A percentile compares a stretch with the other conserved stretches of the same genome.
Conservation (phyloP, 495 filamentous ascomycete species). For the Xylaria cubensis region DNA sequence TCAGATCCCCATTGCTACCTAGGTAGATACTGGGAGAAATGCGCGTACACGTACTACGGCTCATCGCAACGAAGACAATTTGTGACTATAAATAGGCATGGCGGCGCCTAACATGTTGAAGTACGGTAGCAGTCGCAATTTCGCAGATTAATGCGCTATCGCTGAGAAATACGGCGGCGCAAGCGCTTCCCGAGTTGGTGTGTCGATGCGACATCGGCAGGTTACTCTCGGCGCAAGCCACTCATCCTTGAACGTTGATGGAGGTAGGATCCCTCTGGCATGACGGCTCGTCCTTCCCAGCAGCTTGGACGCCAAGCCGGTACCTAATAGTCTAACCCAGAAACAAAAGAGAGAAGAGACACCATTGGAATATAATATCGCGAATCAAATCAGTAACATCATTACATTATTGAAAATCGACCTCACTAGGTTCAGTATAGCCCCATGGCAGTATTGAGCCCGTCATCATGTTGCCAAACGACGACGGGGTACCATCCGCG, state of each 20-base stretch:
- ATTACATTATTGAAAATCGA: background rate
- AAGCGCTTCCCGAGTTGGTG: constrained; percentile 13
- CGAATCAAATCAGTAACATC: background rate
- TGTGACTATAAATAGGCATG: background rate
- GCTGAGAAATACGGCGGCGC: constrained; percentile 1
- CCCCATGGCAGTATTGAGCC: constrained; percentile 19
- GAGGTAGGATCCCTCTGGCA: background rate
- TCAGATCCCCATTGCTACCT: constrained; percentile 1
- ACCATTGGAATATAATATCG: background rate
- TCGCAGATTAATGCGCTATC: constrained; percentile 12
- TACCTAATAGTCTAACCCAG: background rate
- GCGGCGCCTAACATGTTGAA: background rate
- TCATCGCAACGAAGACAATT: background rate
- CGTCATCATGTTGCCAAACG: constrained; percentile 19
- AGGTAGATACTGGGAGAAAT: background rate
- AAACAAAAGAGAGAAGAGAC: background rate
- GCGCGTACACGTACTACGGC: background rate
- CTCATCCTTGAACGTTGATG: background rate
- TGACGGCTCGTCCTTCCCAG: background rate
- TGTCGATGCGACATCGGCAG: constrained; percentile 19
- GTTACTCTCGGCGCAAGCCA: constrained; percentile 19
- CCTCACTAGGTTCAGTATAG: background rate
- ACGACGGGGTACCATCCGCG: constrained; percentile 7
- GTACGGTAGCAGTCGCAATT: constrained; percentile 14
- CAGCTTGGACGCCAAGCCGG: background rate